phyloP scores from a whole-genome alignment of 108 stramenopile species.

The Aurantiochytrium sp. region DNA sequence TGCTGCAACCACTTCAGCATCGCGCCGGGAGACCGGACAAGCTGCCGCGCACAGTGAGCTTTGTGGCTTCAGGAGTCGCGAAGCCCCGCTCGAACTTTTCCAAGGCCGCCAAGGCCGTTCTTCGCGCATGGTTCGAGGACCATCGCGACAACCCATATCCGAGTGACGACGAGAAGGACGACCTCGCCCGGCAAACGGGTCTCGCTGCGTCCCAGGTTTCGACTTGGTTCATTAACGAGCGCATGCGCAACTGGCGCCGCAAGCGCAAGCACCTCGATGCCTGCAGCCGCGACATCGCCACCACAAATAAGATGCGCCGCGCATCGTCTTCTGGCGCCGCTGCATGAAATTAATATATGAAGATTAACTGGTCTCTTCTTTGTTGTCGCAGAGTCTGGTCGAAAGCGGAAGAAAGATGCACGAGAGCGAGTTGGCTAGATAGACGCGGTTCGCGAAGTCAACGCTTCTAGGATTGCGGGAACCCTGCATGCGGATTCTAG shows the following conservation, averaged over 20 bases:
- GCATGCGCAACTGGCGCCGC: background rate
- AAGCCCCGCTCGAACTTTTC: background rate
- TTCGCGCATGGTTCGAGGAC: background rate
- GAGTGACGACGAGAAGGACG: background rate
- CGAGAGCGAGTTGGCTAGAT: too few species aligned
- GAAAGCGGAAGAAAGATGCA: too few species aligned
- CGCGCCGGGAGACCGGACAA: too few species aligned
- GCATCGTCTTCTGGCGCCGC: too few species aligned
- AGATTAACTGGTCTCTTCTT: too few species aligned
- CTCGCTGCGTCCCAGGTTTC: background rate
- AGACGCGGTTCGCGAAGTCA: too few species aligned
- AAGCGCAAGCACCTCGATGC: background rate
- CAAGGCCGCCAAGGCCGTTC: background rate
- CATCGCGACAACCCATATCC: background rate
- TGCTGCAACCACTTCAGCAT: too few species aligned
- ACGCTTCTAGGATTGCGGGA: too few species aligned
- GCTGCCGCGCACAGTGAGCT: too few species aligned
- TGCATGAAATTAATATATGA: too few species aligned
- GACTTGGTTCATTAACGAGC: conserved; percentile 16
- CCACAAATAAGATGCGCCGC: background rate
- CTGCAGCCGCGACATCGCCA: background rate
- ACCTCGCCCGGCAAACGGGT: background rate
- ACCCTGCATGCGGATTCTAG: too few species aligned
- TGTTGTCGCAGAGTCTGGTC: too few species aligned
- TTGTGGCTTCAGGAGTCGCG: background rate